phyloP scores from a whole-genome alignment of 352 stramenopile genomes.

The Pythium vanterpoolii region DNA sequence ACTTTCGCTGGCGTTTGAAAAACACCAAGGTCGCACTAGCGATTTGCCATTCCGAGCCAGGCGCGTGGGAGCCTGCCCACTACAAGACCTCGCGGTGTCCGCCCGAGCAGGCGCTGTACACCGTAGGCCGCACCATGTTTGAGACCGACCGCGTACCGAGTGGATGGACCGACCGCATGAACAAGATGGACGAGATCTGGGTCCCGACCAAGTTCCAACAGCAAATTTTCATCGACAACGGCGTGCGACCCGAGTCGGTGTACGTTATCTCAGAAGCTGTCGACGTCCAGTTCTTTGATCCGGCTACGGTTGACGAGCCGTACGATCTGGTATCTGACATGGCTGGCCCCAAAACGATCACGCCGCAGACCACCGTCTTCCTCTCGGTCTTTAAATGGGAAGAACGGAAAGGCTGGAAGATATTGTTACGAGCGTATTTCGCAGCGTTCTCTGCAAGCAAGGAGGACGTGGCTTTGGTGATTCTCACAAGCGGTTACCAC shows the following conservation, averaged over 20 bases:
- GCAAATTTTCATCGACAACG: slow-evolving; percentile 63
- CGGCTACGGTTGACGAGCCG: slow-evolving; percentile 32
- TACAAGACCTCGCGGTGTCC: slow-evolving; percentile 76
- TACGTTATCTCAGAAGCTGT: slow-evolving; percentile 85
- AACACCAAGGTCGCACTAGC: slow-evolving; percentile 47
- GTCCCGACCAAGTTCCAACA: slow-evolving; percentile 88
- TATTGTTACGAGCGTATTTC: slow-evolving; percentile 87
- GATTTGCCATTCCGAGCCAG: slow-evolving; percentile 92
- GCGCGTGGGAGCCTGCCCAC: slow-evolving; percentile 82
- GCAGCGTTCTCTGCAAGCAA: slow-evolving; percentile 46
- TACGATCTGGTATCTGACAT: slow-evolving; percentile 51
- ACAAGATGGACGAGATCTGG: slow-evolving; percentile 93
- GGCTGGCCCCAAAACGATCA: slow-evolving; percentile 21
- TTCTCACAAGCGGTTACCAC: slow-evolving; percentile 91
- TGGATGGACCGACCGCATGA: slow-evolving; percentile 88
- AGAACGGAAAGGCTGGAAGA: slow-evolving; percentile 87
- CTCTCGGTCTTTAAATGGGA: slow-evolving; percentile 95
- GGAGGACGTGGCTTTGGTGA: slow-evolving; percentile 75
- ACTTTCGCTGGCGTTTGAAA: slow-evolving; percentile 57
- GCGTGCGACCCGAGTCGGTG: slow-evolving; percentile 49
- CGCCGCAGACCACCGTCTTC: slow-evolving; percentile 67
- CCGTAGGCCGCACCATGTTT: slow-evolving; percentile 93
- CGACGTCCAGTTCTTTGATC: slow-evolving; percentile 89
- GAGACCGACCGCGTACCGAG: slow-evolving; percentile 91
- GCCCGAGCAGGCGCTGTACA: slow-evolving; percentile 42